Percentiles rank a stretch among this genome's conserved stretches.
These are phyloP conservation scores for Pharus latifolius DNA, from an alignment of 176 grass and related monocot species.

Conservation along the genomic window DNA sequence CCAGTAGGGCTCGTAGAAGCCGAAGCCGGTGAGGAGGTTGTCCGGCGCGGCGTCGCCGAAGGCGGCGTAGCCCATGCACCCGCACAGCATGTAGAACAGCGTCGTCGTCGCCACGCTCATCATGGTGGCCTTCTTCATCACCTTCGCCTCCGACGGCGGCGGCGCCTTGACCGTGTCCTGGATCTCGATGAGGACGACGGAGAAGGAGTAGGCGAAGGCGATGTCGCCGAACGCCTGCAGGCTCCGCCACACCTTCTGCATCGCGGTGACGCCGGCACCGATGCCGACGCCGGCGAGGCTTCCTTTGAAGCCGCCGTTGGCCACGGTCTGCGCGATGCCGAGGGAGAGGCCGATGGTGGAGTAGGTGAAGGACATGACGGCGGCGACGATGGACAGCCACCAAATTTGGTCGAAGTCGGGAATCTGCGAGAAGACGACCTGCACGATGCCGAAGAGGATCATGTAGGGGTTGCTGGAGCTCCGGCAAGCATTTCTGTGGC, in stretches of 20 bases:
- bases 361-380: conserved; percentile 23
- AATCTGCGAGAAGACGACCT: conserved; percentile 21
- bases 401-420: conserved; percentile 4
- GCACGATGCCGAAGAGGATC: conserved; percentile 11
- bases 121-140: conserved; percentile 62
- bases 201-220: conserved; percentile 17
- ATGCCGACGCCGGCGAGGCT: background rate
- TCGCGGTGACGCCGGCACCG: background rate
- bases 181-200: conserved; percentile 21
- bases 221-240: conserved; percentile 11
- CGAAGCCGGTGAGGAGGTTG: conserved; percentile 73
- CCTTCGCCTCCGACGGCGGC: conserved; percentile 55
- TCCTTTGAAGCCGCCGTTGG: background rate
- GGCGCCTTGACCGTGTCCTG: conserved; percentile 56
- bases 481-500: conserved; percentile 9
- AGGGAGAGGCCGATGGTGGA: conserved; percentile 3
- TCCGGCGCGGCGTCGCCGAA: conserved; percentile 44
- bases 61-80: conserved; percentile 64
- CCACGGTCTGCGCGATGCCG: background rate
- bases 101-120: conserved; percentile 48
- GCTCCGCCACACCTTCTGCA: conserved; percentile 10
- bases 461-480: conserved; percentile 15
- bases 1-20: conserved; percentile 84
- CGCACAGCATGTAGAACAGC: conserved; percentile 59
- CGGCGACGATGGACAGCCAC: conserved; percentile 15